These are phyloP conservation scores for Ambrosiella cleistominuta DNA, from an alignment of 2,329 filamentous ascomycete genomes.

Conservation along the genomic window DNA sequence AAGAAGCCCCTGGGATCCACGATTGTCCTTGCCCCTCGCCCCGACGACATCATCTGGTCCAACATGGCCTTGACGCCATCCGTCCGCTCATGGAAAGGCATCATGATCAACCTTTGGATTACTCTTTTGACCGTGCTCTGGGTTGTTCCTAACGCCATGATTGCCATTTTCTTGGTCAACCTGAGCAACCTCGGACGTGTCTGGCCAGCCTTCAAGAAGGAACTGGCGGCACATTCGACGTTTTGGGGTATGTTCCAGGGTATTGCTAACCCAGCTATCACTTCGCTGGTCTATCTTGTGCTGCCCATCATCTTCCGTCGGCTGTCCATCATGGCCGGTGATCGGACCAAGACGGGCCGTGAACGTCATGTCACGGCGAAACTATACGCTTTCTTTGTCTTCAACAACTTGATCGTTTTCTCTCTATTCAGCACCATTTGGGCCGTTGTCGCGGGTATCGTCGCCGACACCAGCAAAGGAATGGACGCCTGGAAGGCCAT, in stretches of 20 bases:
- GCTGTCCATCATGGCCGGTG: constrained; percentile 65
- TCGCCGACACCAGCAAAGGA: constrained; percentile 38
- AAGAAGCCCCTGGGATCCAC: constrained; percentile 67
- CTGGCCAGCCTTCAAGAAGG: constrained; percentile 56
- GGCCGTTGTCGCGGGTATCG: constrained; percentile 49
- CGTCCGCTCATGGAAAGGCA: constrained; percentile 51
- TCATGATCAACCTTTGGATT: constrained; percentile 76
- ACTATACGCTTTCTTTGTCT: constrained; percentile 87
- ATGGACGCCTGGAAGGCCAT: constrained; percentile 53
- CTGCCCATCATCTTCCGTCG: constrained; percentile 84
- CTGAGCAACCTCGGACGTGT: constrained; percentile 61
- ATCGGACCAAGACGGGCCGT: constrained; percentile 78
- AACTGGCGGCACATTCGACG: constrained; percentile 42
- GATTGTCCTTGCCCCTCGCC: constrained; percentile 63
- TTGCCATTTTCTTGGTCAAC: constrained; percentile 84
- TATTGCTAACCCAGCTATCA: constrained; percentile 74
- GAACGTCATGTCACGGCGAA: constrained; percentile 83
- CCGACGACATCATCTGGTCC: constrained; percentile 90
- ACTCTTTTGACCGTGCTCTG: constrained; percentile 63
- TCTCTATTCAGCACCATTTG: constrained; percentile 77
- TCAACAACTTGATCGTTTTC: constrained; percentile 93
- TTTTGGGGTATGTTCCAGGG: constrained; percentile 84
- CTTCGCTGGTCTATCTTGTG: constrained; percentile 70
- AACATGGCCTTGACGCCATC: constrained; percentile 61
- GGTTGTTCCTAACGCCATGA: constrained; percentile 84